These are phyloP conservation scores for Protea cynaroides DNA, from an alignment of 164 flowering plant genomes.

Conservation along the genomic window DNA sequence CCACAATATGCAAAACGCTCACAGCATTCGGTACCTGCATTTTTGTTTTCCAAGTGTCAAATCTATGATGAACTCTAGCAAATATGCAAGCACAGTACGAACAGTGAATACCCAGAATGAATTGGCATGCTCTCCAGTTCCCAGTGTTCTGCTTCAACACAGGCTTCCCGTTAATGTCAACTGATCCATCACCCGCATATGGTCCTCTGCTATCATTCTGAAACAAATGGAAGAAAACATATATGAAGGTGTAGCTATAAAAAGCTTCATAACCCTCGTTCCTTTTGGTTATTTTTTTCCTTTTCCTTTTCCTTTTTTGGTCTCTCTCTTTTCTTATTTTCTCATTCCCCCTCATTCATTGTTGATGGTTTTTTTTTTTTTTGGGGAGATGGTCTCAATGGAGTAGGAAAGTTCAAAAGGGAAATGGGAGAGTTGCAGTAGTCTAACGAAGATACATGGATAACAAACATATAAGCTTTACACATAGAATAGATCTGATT, in stretches of 20 bases:
- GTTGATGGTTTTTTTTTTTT: no score
- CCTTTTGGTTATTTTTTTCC: not conserved
- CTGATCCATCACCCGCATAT: constrained; percentile 85
- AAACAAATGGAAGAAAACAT: not conserved
- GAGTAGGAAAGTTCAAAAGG: not conserved
- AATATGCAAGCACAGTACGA: not conserved
- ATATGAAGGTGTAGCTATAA: not conserved
- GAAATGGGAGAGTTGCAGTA: not conserved
- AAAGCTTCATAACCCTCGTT: no score
- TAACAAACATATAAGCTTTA: not conserved
- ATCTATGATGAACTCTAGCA: not conserved
- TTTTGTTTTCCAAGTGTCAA: constrained; percentile 8
- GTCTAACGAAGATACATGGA: not conserved
- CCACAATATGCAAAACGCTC: constrained; percentile 92
- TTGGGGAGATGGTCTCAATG: no score
- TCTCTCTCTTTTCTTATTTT: not conserved
- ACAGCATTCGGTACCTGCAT: constrained; percentile 83
- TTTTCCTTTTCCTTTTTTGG: no score
- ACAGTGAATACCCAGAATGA: constrained; percentile 54
- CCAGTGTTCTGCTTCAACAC: constrained; percentile 63
- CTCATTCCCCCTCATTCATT: no score
- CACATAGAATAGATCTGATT: not conserved
- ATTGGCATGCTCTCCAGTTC: constrained; percentile 90
- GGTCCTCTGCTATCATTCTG: constrained; percentile 36
- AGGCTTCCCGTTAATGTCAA: constrained; percentile 70